These are phyloP conservation scores for Cladophialophora exuberans DNA, from an alignment of 2,329 filamentous ascomycete genomes.

Conservation along the genomic window DNA sequence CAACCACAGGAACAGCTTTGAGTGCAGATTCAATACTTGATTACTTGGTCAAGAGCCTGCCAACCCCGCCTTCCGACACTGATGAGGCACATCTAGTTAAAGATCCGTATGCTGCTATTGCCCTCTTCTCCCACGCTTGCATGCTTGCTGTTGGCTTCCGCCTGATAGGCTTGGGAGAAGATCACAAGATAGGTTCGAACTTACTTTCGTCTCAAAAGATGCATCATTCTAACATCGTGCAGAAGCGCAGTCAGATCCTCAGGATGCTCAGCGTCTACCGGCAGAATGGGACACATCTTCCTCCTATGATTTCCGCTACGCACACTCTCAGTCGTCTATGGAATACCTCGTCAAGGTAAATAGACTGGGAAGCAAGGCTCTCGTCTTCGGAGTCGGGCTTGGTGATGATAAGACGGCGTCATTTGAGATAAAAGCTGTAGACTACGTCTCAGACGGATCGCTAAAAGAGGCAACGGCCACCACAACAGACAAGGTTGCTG, in stretches of 20 bases:
- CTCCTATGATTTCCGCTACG: constrained; percentile 80
- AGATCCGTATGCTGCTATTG: constrained; percentile 74
- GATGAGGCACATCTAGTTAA: constrained; percentile 36
- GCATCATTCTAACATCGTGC: constrained; percentile 36
- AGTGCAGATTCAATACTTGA: constrained; percentile 32
- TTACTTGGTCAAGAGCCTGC: constrained; percentile 36
- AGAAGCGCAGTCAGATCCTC: constrained; percentile 60
- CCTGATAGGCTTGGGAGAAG: constrained; percentile 81
- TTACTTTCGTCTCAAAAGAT: background rate
- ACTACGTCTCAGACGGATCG: constrained; percentile 70
- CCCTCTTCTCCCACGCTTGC: constrained; percentile 80
- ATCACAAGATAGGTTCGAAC: constrained; percentile 67
- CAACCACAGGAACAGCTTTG: constrained; percentile 20
- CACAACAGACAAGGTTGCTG: constrained; percentile 28
- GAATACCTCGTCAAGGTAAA: constrained; percentile 81
- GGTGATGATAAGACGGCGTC: constrained; percentile 80
- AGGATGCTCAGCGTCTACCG: constrained; percentile 67
- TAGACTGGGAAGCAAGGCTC: constrained; percentile 79
- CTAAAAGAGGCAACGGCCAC: constrained; percentile 54
- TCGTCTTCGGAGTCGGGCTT: constrained; percentile 76
- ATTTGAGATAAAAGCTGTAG: constrained; percentile 73
- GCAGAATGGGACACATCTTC: constrained; percentile 78
- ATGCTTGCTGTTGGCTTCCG: constrained; percentile 80
- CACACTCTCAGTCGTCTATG: constrained; percentile 82
- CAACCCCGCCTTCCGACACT: constrained; percentile 26